Percentiles rank a stretch among this genome's conserved stretches.
Conservation (phyloP, 768 basidiomycete species). For the Trametes cingulata region DNA sequence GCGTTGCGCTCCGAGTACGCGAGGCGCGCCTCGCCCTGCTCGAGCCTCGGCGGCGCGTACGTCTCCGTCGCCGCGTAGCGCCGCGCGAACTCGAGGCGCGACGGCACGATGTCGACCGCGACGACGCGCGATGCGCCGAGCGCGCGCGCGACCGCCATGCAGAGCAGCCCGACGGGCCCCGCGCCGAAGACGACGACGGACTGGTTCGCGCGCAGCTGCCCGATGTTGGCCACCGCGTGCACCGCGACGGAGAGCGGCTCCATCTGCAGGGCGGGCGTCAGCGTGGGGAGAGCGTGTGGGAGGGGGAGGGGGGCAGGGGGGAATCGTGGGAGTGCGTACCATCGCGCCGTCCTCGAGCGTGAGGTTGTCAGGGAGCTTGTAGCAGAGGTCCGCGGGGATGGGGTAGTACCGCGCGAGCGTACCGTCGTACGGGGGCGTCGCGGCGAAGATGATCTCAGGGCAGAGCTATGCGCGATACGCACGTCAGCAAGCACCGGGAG, state of each 20-base stretch:
- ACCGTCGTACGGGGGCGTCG: conserved; percentile 92
- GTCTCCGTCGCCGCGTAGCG: conserved; percentile 79
- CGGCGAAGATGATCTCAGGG: conserved; percentile 83
- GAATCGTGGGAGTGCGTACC: conserved; percentile 46
- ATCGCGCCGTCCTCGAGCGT: conserved; percentile 94
- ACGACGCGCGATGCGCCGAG: conserved; percentile 84
- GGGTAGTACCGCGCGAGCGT: conserved; percentile 87
- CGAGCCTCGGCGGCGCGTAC: conserved; percentile 60
- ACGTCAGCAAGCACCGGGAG: not conserved
- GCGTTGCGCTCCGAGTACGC: conserved; percentile 77
- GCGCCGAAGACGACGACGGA: conserved; percentile 86
- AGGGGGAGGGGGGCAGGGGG: not conserved
- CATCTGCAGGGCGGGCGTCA: conserved; percentile 51
- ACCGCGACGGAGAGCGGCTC: conserved; percentile 93
- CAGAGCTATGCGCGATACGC: conserved; percentile 59
- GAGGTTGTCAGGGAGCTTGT: conserved; percentile 79
- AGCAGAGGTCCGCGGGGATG: conserved; percentile 83
- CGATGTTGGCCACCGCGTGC: conserved; percentile 82
- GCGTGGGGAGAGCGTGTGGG: not conserved
- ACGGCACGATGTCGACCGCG: conserved; percentile 76
- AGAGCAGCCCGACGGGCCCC: conserved; percentile 85
- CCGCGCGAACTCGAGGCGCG: conserved; percentile 85
- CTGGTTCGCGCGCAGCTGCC: conserved; percentile 68
- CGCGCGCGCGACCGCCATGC: conserved; percentile 95
- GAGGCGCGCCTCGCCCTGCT: conserved; percentile 64